Evolutionary conservation across 305 asterid species (phyloP).

Genomic region (Solanum hybrid): DNA sequence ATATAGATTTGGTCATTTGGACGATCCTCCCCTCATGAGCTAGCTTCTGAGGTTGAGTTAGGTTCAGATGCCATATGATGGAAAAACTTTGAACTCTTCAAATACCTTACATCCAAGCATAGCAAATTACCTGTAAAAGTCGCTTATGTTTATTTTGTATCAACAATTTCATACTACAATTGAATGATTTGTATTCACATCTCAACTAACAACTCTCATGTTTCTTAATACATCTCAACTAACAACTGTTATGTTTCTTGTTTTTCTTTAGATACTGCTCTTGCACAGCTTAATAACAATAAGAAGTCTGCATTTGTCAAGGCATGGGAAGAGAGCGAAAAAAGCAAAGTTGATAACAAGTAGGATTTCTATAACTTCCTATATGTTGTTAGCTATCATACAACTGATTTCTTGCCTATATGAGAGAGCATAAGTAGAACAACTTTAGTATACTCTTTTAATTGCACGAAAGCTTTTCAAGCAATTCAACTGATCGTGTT

Average conservation of each 20-base stretch:
- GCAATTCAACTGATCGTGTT: not conserved
- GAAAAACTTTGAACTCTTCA: not conserved
- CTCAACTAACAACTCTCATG: not conserved
- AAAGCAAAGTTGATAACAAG: slow-evolving; percentile 80
- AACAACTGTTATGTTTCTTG: not conserved
- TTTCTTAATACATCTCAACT: not conserved
- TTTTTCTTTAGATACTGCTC: slow-evolving; percentile 56
- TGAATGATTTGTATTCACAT: not conserved
- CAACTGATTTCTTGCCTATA: not conserved
- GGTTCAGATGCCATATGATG: not conserved
- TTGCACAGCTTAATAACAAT: slow-evolving; percentile 59
- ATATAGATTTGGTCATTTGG: not conserved
- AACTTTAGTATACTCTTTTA: not conserved
- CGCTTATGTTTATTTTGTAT: not conserved
- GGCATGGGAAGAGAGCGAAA: slow-evolving; percentile 95
- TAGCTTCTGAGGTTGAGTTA: not conserved
- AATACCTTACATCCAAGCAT: not conserved
- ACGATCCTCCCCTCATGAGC: not conserved
- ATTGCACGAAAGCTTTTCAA: not conserved
- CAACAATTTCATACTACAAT: not conserved
- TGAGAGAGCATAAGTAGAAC: not conserved
- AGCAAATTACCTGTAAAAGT: not conserved
- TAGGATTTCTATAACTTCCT: slow-evolving; percentile 17
- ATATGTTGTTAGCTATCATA: not conserved
- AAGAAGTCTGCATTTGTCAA: slow-evolving; percentile 58